phyloP scores from a whole-genome alignment of 2,329 filamentous ascomycete species.

The Fusarium redolens region DNA sequence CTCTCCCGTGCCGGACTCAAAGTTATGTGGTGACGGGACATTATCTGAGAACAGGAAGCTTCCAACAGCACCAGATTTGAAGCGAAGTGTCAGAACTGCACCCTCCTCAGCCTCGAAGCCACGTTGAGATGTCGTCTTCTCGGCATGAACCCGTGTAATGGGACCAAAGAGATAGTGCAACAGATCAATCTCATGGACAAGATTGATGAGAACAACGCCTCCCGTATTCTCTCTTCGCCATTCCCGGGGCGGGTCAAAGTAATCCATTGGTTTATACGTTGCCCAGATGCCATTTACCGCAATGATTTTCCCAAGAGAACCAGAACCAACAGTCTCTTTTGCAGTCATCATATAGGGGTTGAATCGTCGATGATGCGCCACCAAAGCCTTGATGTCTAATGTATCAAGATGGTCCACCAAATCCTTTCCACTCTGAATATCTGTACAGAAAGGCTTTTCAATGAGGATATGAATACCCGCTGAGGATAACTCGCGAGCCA shows the following conservation, averaged over 20 bases:
- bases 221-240: conserved; percentile 60
- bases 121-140: conserved; percentile 58
- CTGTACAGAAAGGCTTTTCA: conserved; percentile 66
- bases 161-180: conserved; percentile 67
- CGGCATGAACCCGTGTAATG: conserved; percentile 62
- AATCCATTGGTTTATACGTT: conserved; percentile 60
- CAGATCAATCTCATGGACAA: conserved; percentile 71
- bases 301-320: conserved; percentile 58
- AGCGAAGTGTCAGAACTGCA: conserved; percentile 63
- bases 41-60: conserved; percentile 67
- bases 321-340: conserved; percentile 56
- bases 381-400: conserved; percentile 57
- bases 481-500: conserved; percentile 60
- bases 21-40: conserved; percentile 63
- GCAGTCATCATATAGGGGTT: conserved; percentile 65
- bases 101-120: conserved; percentile 66
- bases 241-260: conserved; percentile 60
- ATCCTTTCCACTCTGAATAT: conserved; percentile 50
- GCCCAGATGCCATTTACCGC: conserved; percentile 68
- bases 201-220: conserved; percentile 66
- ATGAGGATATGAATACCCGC: conserved; percentile 64
- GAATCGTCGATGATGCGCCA: conserved; percentile 70
- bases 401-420: conserved; percentile 45
- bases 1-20: conserved; percentile 68
- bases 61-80: conserved; percentile 65